Evolutionary conservation across 2,329 filamentous ascomycete species (phyloP).

Genomic region (Aspergillus melleus): DNA sequence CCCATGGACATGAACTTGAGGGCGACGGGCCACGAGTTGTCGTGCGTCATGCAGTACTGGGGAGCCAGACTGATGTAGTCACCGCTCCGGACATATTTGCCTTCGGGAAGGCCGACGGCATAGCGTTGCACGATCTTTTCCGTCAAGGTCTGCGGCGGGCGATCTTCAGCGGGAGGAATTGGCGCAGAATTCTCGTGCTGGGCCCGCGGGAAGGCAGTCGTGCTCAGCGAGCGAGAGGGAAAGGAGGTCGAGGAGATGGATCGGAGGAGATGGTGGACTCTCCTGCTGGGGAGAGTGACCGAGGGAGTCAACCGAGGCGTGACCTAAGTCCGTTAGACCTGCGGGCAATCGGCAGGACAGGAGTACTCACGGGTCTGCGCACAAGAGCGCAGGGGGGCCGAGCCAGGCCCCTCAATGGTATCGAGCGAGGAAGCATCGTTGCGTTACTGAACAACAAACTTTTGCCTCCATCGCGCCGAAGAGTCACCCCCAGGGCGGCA

Average conservation of each 20-base stretch:
- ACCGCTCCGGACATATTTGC: conserved; percentile 73
- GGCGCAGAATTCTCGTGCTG: conserved; percentile 58
- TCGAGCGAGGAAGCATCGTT: background rate
- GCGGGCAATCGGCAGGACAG: background rate
- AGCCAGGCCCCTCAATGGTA: background rate
- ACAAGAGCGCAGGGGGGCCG: background rate
- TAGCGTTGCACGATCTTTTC: conserved; percentile 91
- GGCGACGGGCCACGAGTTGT: conserved; percentile 76
- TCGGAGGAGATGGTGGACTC: background rate
- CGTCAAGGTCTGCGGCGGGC: conserved; percentile 75
- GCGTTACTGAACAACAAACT: background rate
- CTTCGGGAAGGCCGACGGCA: conserved; percentile 70
- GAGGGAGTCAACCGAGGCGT: background rate
- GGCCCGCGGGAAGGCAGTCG: conserved; percentile 65
- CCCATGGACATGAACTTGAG: conserved; percentile 82
- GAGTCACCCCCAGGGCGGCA: background rate
- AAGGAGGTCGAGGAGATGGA: background rate
- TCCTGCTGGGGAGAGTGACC: background rate
- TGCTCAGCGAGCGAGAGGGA: conserved; percentile 24
- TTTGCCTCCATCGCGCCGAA: background rate
- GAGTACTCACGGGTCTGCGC: background rate
- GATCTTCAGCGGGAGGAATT: conserved; percentile 73
- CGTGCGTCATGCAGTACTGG: conserved; percentile 79
- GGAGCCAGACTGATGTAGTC: conserved; percentile 81
- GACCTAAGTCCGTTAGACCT: background rate